Base-by-base conservation (phyloP, 257 asterid species). In the Scutellaria minor region DNA sequence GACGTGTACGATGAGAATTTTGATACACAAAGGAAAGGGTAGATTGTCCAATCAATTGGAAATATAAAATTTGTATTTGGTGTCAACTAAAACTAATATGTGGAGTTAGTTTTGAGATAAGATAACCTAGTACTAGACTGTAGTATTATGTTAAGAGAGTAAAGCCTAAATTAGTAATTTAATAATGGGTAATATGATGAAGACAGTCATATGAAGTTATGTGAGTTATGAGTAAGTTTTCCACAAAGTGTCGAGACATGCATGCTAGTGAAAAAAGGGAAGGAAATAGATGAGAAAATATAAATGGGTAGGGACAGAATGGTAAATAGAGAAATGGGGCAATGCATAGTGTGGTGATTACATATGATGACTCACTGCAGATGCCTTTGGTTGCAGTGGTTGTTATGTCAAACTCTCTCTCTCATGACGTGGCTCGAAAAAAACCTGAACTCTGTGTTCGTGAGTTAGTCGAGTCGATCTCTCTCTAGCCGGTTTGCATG, bases 1-100 rank as follows among this genome's bases (percentile, higher is more conserved):
- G 86, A 80, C 84, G 90, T 85, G 85, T 85, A 75, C 80, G 70
- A 72, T 70, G 83, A 72, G 80, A 78, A 78, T 80, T 82, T 80
- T 81, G 86, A 85, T 79, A 73, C 81, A 80, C 84, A 63, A 73
- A 79, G 83, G 84, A 78, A 82, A 80, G 79, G 70, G 74, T 77
- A 66, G 70, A 57, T 80, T 64, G 82, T 78, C 84, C 72, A 74
- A 83, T 82, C 85, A 77, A 62, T 15, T 68, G 66, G 60, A 51
- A 66, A 14, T 37, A 12, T 57, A 9, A 9, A 9, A 22, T 24
- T 27, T 56, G 2, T 24, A 9, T 56, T 6, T 27, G 20, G 45
- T 7, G 65, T 66, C 65, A 63, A 53, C 67, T 66, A 44, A 68
- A 67, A 59, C 67, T 45, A 65, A 52, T 35, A 9, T 61, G 59